A percentile compares a stretch with the other conserved stretches of the same genome.
These are phyloP conservation scores for Trypanosoma mega DNA, from an alignment of 208 protist genomes.

Conservation along the genomic window DNA sequence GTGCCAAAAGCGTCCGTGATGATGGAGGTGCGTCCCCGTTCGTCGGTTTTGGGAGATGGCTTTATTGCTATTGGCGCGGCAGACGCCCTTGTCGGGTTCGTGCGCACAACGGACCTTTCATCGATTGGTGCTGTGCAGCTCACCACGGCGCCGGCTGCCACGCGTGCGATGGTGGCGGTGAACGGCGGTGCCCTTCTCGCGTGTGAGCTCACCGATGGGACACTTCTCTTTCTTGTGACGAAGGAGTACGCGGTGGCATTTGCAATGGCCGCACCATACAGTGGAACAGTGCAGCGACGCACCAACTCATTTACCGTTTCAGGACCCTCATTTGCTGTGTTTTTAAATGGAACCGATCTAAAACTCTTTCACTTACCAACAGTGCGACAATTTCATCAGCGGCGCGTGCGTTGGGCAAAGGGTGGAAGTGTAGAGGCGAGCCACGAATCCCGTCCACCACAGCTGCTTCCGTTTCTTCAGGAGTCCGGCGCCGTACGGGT, in stretches of 20 bases:
- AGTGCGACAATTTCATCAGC: conserved; percentile 27
- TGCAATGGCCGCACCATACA: conserved; percentile 24
- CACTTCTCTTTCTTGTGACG: conserved; percentile 30
- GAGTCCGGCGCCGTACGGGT: not conserved
- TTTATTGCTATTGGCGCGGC: conserved; percentile 22
- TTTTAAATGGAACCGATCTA: conserved; percentile 22
- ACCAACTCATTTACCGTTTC: conserved; percentile 7
- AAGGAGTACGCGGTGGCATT: conserved; percentile 37
- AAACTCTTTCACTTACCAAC: conserved; percentile 44
- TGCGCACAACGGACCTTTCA: conserved; percentile 21
- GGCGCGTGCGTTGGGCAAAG: not conserved
- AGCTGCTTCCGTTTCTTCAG: conserved; percentile 19
- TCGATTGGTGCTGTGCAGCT: conserved; percentile 22
- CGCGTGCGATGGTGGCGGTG: conserved; percentile 18
- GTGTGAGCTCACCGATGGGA: conserved; percentile 31
- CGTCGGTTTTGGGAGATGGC: conserved; percentile 4
- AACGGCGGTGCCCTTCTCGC: conserved; percentile 22
- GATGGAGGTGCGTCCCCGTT: conserved; percentile 12
- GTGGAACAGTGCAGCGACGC: not conserved
- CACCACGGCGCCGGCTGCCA: conserved; percentile 5
- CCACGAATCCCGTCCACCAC: not conserved
- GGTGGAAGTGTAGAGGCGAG: not conserved
- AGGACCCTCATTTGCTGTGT: conserved; percentile 40
- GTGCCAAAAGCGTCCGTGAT: conserved; percentile 2
- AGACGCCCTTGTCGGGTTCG: conserved; percentile 20